A percentile compares a stretch with the other conserved stretches of the same genome.
These are phyloP conservation scores for Thymus mandschuricus DNA, from an alignment of 257 asterid species.

Conservation along the genomic window DNA sequence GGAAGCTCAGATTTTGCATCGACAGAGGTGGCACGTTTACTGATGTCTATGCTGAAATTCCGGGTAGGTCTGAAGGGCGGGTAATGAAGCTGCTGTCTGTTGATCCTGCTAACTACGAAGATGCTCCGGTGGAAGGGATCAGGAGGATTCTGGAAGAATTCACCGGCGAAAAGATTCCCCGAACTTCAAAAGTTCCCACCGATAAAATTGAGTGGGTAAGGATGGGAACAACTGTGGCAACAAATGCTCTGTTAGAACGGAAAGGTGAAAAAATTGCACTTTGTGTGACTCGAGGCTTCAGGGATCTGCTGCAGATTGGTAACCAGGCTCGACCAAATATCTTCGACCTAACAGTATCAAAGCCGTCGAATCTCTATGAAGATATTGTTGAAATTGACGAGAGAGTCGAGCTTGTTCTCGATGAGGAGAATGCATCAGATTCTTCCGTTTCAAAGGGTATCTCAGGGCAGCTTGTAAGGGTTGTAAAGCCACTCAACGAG, in stretches of 20 bases:
- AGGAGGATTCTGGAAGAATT: constrained; percentile 89
- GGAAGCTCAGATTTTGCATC: constrained; percentile 82
- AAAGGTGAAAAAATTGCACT: constrained; percentile 95
- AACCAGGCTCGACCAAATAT: constrained; percentile 59
- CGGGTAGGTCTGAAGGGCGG: constrained; percentile 80
- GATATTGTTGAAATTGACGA: constrained; percentile 93
- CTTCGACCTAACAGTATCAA: constrained; percentile 89
- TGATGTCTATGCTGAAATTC: constrained; percentile 94
- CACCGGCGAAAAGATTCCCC: constrained; percentile 69
- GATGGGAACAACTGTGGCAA: constrained; percentile 99
- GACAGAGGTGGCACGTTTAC: constrained; percentile 99
- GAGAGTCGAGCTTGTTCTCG: constrained; percentile 82
- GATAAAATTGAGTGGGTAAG: constrained; percentile 96
- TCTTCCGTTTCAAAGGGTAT: constrained; percentile 62
- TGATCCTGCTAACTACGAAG: constrained; percentile 95
- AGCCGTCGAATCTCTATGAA: constrained; percentile 88
- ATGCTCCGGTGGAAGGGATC: constrained; percentile 98
- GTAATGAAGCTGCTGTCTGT: constrained; percentile 93
- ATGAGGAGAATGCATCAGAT: constrained; percentile 43
- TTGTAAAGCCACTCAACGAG: constrained; percentile 73
- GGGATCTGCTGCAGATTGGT: constrained; percentile 63
- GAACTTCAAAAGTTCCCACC: constrained; percentile 82
- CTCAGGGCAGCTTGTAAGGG: constrained; percentile 87
- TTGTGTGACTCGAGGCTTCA: constrained; percentile 81
- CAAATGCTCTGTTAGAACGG: constrained; percentile 90